These are phyloP conservation scores for Cercospora sesami DNA, from an alignment of 2,329 filamentous ascomycete genomes.

Conservation along the genomic window DNA sequence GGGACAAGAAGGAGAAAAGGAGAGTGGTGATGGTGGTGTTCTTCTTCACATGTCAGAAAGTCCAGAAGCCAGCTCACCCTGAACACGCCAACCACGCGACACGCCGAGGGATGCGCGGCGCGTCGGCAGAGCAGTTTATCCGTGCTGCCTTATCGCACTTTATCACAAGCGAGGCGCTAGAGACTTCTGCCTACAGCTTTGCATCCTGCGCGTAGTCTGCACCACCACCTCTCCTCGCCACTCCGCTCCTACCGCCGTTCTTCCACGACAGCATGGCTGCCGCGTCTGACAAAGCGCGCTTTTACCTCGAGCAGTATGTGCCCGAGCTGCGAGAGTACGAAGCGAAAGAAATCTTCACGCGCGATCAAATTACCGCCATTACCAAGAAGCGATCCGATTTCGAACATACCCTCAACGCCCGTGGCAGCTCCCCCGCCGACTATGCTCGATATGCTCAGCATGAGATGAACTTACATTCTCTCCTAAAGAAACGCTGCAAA, in stretches of 20 bases:
- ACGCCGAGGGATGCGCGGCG: conserved; percentile 2
- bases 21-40: conserved; percentile 12
- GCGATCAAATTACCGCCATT: conserved; percentile 89
- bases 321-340: conserved; percentile 91
- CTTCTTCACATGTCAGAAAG: conserved; percentile 13
- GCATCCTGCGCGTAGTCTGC: not conserved
- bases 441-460: conserved; percentile 80
- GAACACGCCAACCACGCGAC: not conserved
- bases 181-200: conserved; percentile 10
- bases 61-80: conserved; percentile 6
- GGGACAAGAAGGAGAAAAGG: conserved; percentile 14
- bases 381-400: conserved; percentile 89
- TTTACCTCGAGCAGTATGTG: conserved; percentile 88
- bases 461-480: conserved; percentile 66
- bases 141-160: not conserved
- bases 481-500: conserved; percentile 79
- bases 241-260: not conserved
- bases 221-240: not conserved
- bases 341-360: conserved; percentile 82
- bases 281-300: conserved; percentile 89
- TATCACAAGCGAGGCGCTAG: conserved; percentile 1
- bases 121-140: not conserved
- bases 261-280: conserved; percentile 63
- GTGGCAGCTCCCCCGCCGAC: conserved; percentile 72
- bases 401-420: conserved; percentile 84